These are phyloP conservation scores for Podospora pseudocomata DNA, from an alignment of 495 filamentous ascomycete genomes.

Conservation along the genomic window DNA sequence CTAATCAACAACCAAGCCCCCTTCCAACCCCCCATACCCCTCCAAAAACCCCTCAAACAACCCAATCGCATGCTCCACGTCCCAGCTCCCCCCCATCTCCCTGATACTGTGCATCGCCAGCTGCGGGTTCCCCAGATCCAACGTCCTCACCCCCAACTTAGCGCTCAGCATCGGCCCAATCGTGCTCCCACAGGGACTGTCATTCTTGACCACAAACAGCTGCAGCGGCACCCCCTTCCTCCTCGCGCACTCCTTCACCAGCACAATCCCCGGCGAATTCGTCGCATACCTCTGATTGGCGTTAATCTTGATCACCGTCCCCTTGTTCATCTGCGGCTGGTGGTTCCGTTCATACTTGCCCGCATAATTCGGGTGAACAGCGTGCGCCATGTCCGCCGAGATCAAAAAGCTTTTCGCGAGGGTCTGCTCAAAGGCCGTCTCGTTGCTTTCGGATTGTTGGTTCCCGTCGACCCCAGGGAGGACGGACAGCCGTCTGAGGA, in stretches of 20 bases:
- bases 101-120: conserved; percentile 95
- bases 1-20: conserved; percentile 75
- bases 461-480: conserved; percentile 59
- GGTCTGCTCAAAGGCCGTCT: conserved; percentile 90
- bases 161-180: conserved; percentile 95
- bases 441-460: conserved; percentile 46
- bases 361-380: conserved; percentile 89
- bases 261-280: conserved; percentile 90
- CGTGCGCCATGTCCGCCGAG: conserved; percentile 97
- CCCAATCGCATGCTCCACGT: conserved; percentile 82
- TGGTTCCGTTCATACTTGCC: conserved; percentile 88
- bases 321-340: conserved; percentile 92
- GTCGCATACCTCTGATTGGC: conserved; percentile 95
- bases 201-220: conserved; percentile 93
- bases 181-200: conserved; percentile 88
- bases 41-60: conserved; percentile 86
- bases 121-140: conserved; percentile 95
- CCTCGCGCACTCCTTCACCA: conserved; percentile 81
- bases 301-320: conserved; percentile 95
- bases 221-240: conserved; percentile 73
- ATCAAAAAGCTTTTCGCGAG: conserved; percentile 89
- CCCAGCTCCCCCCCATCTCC: conserved; percentile 81
- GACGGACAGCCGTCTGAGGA: conserved; percentile 82
- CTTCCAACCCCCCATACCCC: conserved; percentile 73
- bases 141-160: conserved; percentile 74